Base-by-base conservation (phyloP, 306 rosid genomes). In the Sechiopsis laciniata region DNA sequence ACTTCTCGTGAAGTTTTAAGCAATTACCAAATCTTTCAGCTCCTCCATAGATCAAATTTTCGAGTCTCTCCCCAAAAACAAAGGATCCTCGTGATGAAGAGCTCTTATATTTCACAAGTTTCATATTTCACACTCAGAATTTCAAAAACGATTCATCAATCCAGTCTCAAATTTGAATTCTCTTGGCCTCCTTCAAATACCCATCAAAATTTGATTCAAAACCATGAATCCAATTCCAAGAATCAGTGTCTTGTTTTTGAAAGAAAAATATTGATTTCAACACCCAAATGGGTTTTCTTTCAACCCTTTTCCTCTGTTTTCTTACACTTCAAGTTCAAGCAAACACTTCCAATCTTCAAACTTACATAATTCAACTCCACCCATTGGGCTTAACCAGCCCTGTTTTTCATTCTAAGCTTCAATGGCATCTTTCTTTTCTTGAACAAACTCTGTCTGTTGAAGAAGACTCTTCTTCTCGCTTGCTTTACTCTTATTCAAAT, bases 31-130 rank as follows among this genome's bases (percentile, higher is more conserved):
- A 10, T 0, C 50, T 12, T 22, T 77, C 75, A 67, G 84, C 84
- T 84, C 85, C 87, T 79, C 83, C 75, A 72, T 29, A 54, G 54
- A 54, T 10, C 75, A 52, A 26, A 10, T 73, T 60, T 54, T 24
- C 53, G 48, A 32, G 46, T 40, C 46, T 40, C 46, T 40, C 46
- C 46, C 1, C 8, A 32, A 5, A 85, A 81, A 82, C 91, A 88
- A 85, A 80, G 67, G 88, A 88, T 85, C 88, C 98, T 83, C 96
- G 98, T 92, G 98, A 92, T 82, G 87, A 67, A 85, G 96, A 92
- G 97, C 97, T 88, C 97, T 84, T 83, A 54, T 45, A 73, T 81
- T 84, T 89, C 96, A 92, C 96, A 92, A 86, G 97, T 86, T 84
- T 88, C 88, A 32, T 86, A 87, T 83, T 86, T 86, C 81, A 67